These are phyloP conservation scores for Hylodesmum podocarpum DNA, from an alignment of 306 rosid species.

Conservation along the genomic window DNA sequence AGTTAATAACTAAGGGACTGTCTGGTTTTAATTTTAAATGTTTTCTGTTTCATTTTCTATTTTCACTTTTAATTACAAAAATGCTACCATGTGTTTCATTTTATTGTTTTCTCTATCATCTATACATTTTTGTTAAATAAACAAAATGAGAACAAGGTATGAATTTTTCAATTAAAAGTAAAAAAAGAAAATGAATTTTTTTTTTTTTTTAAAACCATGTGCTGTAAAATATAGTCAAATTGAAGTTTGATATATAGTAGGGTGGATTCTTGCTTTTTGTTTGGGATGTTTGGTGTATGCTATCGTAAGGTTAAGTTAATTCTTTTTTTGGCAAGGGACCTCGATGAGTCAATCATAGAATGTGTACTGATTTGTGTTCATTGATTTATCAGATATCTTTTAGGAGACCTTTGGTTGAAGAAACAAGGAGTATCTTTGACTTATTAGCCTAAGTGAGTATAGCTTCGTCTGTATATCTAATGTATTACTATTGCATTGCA, in stretches of 20 bases:
- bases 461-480: conserved; percentile 6
- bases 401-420: conserved; percentile 44
- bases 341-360: background rate
- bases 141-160: background rate
- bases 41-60: background rate
- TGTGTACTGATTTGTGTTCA: conserved; percentile 34
- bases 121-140: background rate
- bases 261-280: conserved; percentile 18
- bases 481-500: background rate
- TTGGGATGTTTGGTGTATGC: background rate
- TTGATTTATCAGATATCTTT: conserved; percentile 60
- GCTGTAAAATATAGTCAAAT: background rate
- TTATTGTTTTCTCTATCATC: background rate
- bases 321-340: background rate
- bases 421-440: conserved; percentile 41
- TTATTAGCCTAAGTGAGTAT: conserved; percentile 62
- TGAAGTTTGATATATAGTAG: conserved; percentile 9
- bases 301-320: conserved; percentile 13
- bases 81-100: background rate
- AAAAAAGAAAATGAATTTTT: background rate
- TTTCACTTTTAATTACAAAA: background rate
- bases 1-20: background rate
- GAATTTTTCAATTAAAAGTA: background rate
- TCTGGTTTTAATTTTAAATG: background rate
- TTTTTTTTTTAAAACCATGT: background rate